Percentiles rank a stretch among this genome's conserved stretches.
Conservation (phyloP, 2,329 filamentous ascomycete species). For the Colletotrichum echinochloae region DNA sequence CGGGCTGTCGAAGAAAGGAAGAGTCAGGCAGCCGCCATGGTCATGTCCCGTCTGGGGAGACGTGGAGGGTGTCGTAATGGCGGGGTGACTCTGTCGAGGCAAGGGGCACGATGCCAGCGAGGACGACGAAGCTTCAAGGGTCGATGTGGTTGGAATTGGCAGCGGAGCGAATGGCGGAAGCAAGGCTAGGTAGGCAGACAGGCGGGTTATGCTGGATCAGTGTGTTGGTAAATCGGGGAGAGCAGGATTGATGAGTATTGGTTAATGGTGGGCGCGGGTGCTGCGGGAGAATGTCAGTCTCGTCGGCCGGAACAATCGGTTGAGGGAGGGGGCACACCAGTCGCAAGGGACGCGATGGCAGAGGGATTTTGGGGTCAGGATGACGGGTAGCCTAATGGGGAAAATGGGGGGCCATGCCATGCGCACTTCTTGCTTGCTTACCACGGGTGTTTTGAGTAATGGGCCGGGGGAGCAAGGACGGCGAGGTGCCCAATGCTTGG, state of each 20-base stretch:
- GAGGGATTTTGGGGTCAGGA: slow-evolving; percentile 13
- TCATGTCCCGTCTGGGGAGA: slow-evolving; percentile 21
- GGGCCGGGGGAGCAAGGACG: neutral
- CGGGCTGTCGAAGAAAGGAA: slow-evolving; percentile 22
- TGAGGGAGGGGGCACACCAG: slow-evolving; percentile 4
- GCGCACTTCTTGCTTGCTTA: slow-evolving; percentile 2
- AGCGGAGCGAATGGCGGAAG: slow-evolving; percentile 5
- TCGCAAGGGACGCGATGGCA: slow-evolving; percentile 16
- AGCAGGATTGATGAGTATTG: slow-evolving; percentile 5
- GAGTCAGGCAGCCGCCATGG: slow-evolving; percentile 38
- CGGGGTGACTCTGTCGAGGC: slow-evolving; percentile 10
- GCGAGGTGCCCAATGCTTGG: neutral
- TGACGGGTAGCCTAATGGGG: slow-evolving; percentile 7
- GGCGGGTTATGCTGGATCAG: neutral
- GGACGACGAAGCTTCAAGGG: neutral
- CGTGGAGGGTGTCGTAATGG: slow-evolving; percentile 13
- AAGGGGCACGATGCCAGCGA: neutral
- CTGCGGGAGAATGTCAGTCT: slow-evolving; percentile 33
- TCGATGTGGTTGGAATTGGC: neutral
- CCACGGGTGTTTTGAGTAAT: neutral
- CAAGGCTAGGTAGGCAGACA: slow-evolving; percentile 5
- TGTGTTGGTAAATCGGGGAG: slow-evolving; percentile 18
- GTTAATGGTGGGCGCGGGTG: slow-evolving; percentile 23
- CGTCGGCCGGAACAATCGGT: slow-evolving; percentile 36
- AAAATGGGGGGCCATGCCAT: slow-evolving; percentile 14